Evolutionary conservation across 1,284 basidiomycete species (phyloP), one percentile per base, ranked within the genome.

Genomic region (Stygiomarasmius scandens): DNA sequence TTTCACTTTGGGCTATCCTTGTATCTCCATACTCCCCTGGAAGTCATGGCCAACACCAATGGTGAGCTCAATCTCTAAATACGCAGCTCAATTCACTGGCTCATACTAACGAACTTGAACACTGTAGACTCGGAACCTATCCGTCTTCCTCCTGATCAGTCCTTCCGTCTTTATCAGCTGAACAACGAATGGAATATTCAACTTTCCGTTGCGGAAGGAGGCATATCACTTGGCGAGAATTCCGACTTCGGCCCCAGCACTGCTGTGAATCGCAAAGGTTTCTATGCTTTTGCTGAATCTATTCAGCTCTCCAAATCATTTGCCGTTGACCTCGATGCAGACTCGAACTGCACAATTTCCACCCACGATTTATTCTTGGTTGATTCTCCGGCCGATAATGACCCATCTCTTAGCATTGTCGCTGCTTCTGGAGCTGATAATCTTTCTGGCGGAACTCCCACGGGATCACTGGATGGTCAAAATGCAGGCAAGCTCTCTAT

Each of bases 131-230:
- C 14, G 14, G 32, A 34, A 34, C 32, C 8, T 34, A 34, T 34
- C 32, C 8, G 14, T 34, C 32, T 34, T 49, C 48, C 48, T 19
- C 25, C 25, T 49, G 48, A 49, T n/a, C 48, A 49, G 32, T 49
- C 48, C 20, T 49, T 49, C 23, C 48, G 48, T 49, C n/a, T 49
- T 6, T n/a, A n/a, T 25, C 23, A 29, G 25, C 9, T 49, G 20
- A 49, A 49, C 19, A 19, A 29, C 23, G 25, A 32, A 14, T 29
- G 25, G 14, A 32, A 19, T 8, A 49, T 49, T 32, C 32, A 34
- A 34, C 48, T 49, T n/a, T 49, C 48, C 19, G 48, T 49, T 11
- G 48, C 48, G 29, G 48, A 49, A 32, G 29, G 29, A 8, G 48
- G 48, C 16, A 32, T 49, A n/a, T 25, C 23, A 14, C 48, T 49